phyloP scores from a whole-genome alignment of 2,329 filamentous ascomycete genomes.

The Hypoxylon sp. region DNA sequence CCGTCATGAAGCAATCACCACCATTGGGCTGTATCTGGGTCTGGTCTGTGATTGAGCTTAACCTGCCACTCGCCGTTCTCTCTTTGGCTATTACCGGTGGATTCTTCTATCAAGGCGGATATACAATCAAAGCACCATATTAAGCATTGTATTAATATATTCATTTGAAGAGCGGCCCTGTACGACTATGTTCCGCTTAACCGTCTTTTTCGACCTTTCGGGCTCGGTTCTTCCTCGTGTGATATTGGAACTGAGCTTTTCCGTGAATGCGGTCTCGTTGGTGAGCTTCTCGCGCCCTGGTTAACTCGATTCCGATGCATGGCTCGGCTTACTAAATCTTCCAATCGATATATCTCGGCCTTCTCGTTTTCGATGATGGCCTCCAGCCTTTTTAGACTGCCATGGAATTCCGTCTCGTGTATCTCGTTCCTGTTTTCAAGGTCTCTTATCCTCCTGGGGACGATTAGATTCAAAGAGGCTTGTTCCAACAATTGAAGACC shows the following conservation, averaged over 20 bases:
- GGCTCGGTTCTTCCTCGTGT: conserved; percentile 16
- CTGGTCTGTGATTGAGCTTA: conserved; percentile 91
- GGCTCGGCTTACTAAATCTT: conserved; percentile 49
- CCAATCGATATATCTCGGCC: conserved; percentile 50
- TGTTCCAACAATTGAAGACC: background rate
- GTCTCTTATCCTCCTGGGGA: conserved; percentile 53
- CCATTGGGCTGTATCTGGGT: conserved; percentile 91
- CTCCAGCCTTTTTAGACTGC: conserved; percentile 50
- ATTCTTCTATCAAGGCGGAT: conserved; percentile 67
- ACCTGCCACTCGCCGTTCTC: conserved; percentile 74
- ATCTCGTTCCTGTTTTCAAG: conserved; percentile 55
- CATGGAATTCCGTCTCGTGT: conserved; percentile 53
- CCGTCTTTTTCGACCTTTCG: conserved; percentile 22
- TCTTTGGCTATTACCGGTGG: conserved; percentile 64
- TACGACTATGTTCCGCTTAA: conserved; percentile 23
- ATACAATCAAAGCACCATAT: conserved; percentile 59
- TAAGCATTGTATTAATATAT: conserved; percentile 18
- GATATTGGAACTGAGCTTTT: conserved; percentile 30
- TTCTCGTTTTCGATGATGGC: conserved; percentile 49
- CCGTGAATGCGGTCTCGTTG: conserved; percentile 24
- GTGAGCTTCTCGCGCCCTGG: conserved; percentile 24
- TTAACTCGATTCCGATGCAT: conserved; percentile 46
- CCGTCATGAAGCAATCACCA: conserved; percentile 93
- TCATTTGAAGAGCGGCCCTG: background rate
- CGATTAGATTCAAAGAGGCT: conserved; percentile 14